Evolutionary conservation across 306 rosid species (phyloP), one percentile per base, ranked within the genome.

Genomic region (Corylus avellana): DNA sequence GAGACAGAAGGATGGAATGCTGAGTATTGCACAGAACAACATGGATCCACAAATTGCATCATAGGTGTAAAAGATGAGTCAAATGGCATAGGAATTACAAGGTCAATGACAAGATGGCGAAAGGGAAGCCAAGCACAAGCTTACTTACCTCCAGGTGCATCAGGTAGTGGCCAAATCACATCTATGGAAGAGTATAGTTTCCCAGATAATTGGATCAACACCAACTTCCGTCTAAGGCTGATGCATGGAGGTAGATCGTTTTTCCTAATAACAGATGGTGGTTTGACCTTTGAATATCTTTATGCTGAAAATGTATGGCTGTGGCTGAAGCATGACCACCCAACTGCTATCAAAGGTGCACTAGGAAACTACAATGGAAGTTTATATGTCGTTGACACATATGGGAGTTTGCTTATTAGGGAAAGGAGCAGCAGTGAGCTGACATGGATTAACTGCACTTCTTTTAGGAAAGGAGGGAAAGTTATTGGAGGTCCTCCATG

Each of bases 1-100:
- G 97, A 89, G 77, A 88, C 90, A 32, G 97, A 94, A 89, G 98
- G 98, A n/a, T 94, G 98, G 98, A 94, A 92, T 85, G 92, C 90
- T 63, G 97, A 94, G 78, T 94, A 91, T 74, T 94, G 98, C 80
- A 90, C 90, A 12, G 95, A 91, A 73, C 91, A 88, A 13, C 94
- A 89, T 7, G 97, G 98, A 68, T 97, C 93, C 1, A 80, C 88
- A 62, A 94, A 94, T 82, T 94, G 98, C 73, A 64, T 91, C 63
- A 57, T 78, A 22, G 97, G 98, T 4, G 87, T 76, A 58, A 94
- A 88, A 82, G 93, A 94, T 63, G 98, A 90, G 74, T 79, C 79
- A 72, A 80, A 71, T 75, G 93, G 88, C 75, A 77, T 82, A 44
- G 94, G 87, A 75, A 71, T 80, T 68, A 78, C 85, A 58, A 82